Base-by-base conservation (phyloP, 148 eudicot species). In the Silene uniflora region DNA sequence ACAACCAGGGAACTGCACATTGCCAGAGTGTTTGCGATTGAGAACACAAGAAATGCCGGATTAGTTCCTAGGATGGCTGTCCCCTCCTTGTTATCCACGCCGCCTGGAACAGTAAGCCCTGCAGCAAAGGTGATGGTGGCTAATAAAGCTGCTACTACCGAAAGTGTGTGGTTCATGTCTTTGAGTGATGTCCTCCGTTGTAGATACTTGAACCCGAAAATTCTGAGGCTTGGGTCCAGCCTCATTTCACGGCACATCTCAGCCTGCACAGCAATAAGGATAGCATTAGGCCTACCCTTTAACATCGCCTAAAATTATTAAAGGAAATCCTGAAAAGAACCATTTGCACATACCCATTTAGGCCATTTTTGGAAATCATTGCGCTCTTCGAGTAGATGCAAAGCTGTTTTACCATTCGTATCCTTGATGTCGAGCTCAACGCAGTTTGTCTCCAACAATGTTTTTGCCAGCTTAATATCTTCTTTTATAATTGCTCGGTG, bases 41-140 rank as follows among this genome's bases (percentile, higher is more conserved):
- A 22, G 73, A 69, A 69, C 9, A 69, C 73, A 0, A 69, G 59
- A 49, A 69, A 69, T 18, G 59, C 73, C 21, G 39, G 59, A 4
- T 47, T 23, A 13, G 8, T 69, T 1, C 35, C 73, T 11, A 69
- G 73, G 35, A 8, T 69, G 27, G 73, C 60, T 23, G 73, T 47
- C 39, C 32, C 73, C 19, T 69, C 73, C 19, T 69, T 23, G 27
- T 46, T 22, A 58, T 69, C 19, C 24, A 52, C 29, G 4, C 73
- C 73, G 16, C 73, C 73, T 49, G 73, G 73, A 49, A 69, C 73
- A 14, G 73, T 52, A 17, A 69, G 22, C 19, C 73, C 73, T 69
- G 73, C 73, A 3, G 73, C 73, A 24, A 69, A 69, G 18, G 59
- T 69, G 32, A 69, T 69, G 73, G 73, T 69, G 59, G 73, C 73